Evolutionary conservation across 2,329 filamentous ascomycete species (phyloP).

Genomic region (Aspergillus calidoustus): DNA sequence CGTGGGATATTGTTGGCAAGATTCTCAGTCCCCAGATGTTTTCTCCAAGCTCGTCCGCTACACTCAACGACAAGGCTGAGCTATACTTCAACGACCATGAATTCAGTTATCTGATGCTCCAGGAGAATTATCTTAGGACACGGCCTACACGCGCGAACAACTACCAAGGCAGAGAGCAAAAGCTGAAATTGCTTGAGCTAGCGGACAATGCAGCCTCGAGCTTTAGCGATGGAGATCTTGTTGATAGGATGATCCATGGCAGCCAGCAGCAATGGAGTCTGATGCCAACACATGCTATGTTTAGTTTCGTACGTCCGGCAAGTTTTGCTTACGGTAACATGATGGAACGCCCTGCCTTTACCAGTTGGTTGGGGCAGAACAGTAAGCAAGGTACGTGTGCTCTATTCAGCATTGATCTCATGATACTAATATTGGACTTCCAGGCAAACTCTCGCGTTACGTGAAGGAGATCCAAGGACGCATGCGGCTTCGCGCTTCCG

Average conservation of each 20-base stretch:
- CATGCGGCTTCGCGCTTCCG: constrained; percentile 89
- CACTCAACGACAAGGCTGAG: constrained; percentile 96
- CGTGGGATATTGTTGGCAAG: constrained; percentile 96
- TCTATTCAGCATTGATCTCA: not conserved
- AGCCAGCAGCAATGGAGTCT: constrained; percentile 97
- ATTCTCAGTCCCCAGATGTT: constrained; percentile 89
- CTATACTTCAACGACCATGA: constrained; percentile 99
- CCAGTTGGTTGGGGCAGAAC: constrained; percentile 92
- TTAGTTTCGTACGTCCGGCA: constrained; percentile 90
- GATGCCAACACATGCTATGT: constrained; percentile 95
- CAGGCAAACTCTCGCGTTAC: constrained; percentile 71
- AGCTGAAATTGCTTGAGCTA: constrained; percentile 82
- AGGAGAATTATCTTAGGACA: constrained; percentile 93
- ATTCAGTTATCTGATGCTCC: constrained; percentile 95
- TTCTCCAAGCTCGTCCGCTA: constrained; percentile 77
- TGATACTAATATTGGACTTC: constrained; percentile 14
- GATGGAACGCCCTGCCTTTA: constrained; percentile 73
- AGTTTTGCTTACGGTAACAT: constrained; percentile 85
- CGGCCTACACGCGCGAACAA: constrained; percentile 70
- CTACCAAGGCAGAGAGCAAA: constrained; percentile 70
- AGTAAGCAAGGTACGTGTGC: constrained; percentile 73
- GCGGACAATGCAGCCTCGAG: constrained; percentile 88
- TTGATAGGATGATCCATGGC: constrained; percentile 97
- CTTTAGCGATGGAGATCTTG: constrained; percentile 94
- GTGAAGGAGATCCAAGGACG: constrained; percentile 96